Evolutionary conservation across 202 grass and related monocot species (phyloP), one percentile per base, ranked within the genome.

Genomic region (Dendrocalamus latiflorus): DNA sequence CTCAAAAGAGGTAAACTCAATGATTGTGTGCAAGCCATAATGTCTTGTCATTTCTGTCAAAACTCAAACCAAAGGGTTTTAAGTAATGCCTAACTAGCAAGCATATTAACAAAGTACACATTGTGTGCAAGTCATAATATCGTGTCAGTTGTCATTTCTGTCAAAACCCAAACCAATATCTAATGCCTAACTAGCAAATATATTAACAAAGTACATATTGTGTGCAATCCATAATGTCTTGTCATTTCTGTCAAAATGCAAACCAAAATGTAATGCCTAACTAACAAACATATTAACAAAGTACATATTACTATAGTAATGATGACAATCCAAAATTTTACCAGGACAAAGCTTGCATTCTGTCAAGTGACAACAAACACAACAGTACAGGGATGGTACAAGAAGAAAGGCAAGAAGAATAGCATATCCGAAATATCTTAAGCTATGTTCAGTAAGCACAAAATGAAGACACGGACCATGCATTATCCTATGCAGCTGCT

Each of bases 401-500:
- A n/a, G n/a, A n/a, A n/a, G n/a, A n/a, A n/a, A n/a, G n/a, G n/a
- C n/a, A n/a, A n/a, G n/a, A n/a, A n/a, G n/a, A n/a, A n/a, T n/a
- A n/a, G n/a, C n/a, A n/a, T n/a, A n/a, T n/a, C n/a, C n/a, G n/a
- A n/a, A n/a, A n/a, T n/a, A n/a, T n/a, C n/a, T n/a, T n/a, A n/a
- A n/a, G n/a, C n/a, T n/a, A n/a, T n/a, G n/a, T n/a, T n/a, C n/a
- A n/a, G n/a, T n/a, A n/a, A n/a, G n/a, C n/a, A n/a, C 18, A 77
- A 55, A 56, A 69, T 9, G 53, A 76, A 67, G 12, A 68, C 36
- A 79, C 15, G 58, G 41, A 49, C 61, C 15, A 44, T 55, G 25
- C 72, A 61, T 63, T 68, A 41, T 83, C 36, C 57, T 69, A 75
- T 43, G 64, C 48, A 88, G 68, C 60, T 58, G 28, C 55, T 45